Evolutionary conservation across 1,284 basidiomycete genomes (phyloP), one percentile per base, ranked within the genome.

Genomic region (Pseudozyma hubeiensis): DNA sequence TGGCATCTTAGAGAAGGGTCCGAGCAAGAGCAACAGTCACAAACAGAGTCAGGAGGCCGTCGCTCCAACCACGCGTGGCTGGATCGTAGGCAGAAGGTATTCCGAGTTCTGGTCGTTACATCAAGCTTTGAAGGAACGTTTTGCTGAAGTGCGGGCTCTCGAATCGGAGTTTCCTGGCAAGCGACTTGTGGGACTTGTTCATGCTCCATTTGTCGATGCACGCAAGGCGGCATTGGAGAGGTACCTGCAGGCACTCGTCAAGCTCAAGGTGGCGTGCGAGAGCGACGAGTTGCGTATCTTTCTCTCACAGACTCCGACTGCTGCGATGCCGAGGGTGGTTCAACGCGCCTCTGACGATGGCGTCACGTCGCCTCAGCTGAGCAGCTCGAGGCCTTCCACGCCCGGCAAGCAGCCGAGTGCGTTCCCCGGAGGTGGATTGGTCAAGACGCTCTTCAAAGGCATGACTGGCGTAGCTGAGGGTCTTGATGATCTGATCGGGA

Each of bases 21-120:
- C 46, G 41, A 34, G 52, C 55, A 59, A 52, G 45, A 8, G 56
- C 3, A 31, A 40, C 14, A 39, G 35, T 31, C 44, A 52, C 1
- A 34, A 51, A 7, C 52, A 43, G 37, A 33, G 44, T n/a, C 49
- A 30, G 5, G 52, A 55, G 7, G 9, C 24, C 2, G 14, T 34
- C 1, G 24, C 44, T 7, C 40, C 54, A 19, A 56, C 63, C 10
- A 57, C 72, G 1, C 91, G 91, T 1, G 92, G 92, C 3, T 98
- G 96, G 96, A 90, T 94, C 30, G 91, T 97, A 3, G 91, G 93
- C 5, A 87, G 94, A 71, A 87, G 96, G 65, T 99, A 97, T 84
- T 97, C 93, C 83, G 95, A 98, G 83, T 99, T 99, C 84, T 89
- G 91, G 78, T 90, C 89, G 54, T 90, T 97, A 87, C 93, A 97